Base-by-base conservation (phyloP, 306 rosid genomes). In the Malus sylvestris region DNA sequence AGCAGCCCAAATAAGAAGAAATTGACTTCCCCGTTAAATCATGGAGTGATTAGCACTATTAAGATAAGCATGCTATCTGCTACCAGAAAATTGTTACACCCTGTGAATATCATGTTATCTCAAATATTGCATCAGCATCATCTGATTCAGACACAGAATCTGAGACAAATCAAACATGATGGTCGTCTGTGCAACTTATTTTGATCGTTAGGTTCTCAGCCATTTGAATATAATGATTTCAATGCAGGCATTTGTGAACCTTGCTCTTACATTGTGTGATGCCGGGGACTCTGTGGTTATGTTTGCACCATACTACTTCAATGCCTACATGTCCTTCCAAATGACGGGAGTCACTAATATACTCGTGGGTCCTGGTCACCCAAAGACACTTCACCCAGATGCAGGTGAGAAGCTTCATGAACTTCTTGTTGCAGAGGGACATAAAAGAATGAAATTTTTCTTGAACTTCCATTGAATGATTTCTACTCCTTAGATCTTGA, bases 221-320 rank as follows among this genome's bases (percentile, higher is more conserved):
- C 65, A 63, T 35, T 60, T 27, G 27, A 40, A 45, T 25, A 76
- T 55, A 38, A 23, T 9, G 22, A 22, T 75, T 75, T 22, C 53
- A 59, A 69, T 87, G 91, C 97, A 92, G 97, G 97, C 97, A 77
- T 95, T 95, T 65, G 99, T 95, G 83, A 96, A 92, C 83, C 74
- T 96, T 32, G 99, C 93, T 85, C 97, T 92, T 75, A 87, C 97
- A 59, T 85, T 96, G n/a, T 96, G 99, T 81, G 99, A 96, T 75
- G 87, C 92, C 11, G 98, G 96, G 68, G 98, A 93, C 64, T 89
- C 93, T 0, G 98, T 91, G 68, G 93, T 93, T 81, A 86, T 91
- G 97, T 93, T 91, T 82, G 96, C 95, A 62, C 98, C 95, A 8
- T 91, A 93, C 88, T 93, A 93, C 91, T 93, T 93, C 97, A 93